Evolutionary conservation across 306 rosid species (phyloP).

Genomic region (Cicer chorassanicum): DNA sequence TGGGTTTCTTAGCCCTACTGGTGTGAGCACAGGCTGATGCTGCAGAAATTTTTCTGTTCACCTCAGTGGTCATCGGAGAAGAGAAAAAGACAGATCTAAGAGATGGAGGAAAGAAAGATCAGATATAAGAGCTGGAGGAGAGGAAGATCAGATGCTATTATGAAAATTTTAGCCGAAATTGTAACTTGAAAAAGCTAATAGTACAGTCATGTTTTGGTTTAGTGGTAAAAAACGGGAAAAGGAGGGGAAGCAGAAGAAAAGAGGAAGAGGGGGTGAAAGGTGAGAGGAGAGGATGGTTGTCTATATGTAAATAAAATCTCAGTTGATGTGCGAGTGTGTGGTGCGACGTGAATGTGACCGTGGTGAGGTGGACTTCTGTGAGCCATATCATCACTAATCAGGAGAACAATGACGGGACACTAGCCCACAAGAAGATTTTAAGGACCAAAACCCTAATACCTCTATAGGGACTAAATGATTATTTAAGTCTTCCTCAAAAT

Average conservation of each 20-base stretch:
- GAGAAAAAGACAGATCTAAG: background rate
- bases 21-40: conserved; percentile 80
- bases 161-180: background rate
- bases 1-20: conserved; percentile 56
- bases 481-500: background rate
- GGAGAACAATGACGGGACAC: background rate
- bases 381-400: background rate
- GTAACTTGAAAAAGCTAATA: background rate
- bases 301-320: background rate
- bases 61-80: conserved; percentile 55
- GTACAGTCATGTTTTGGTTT: background rate
- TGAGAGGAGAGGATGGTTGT: background rate
- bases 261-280: background rate
- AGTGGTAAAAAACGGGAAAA: background rate
- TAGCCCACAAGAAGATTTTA: background rate
- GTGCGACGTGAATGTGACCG: background rate
- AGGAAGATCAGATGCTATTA: background rate
- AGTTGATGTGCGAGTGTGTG: background rate
- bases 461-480: background rate
- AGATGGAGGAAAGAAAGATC: background rate
- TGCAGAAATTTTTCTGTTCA: conserved; percentile 72
- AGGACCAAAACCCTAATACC: background rate
- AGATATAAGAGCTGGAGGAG: background rate
- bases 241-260: background rate
- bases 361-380: background rate